Base-by-base conservation (phyloP, 2,329 filamentous ascomycete genomes). In the Epicoccum sorghinum region DNA sequence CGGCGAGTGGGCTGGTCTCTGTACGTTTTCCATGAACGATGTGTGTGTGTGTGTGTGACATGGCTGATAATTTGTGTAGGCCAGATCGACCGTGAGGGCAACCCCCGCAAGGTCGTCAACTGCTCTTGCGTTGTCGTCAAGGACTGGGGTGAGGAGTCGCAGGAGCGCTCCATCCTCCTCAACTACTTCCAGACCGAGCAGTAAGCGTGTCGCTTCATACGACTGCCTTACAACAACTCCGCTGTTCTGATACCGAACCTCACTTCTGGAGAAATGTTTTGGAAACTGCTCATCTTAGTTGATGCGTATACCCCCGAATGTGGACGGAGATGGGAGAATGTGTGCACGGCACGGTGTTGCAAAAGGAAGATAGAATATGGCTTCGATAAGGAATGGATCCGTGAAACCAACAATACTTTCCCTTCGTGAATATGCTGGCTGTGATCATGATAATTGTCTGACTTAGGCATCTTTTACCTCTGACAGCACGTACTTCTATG, bases 101-200 rank as follows among this genome's bases (percentile, higher is more conserved):
- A 99, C 83, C 92, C 95, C 76, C 91, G 95, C 83, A 99, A 99
- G 89, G 93, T 99, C 71, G 95, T 99, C 85, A 99, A 99, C 90
- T 99, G 95, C 92, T 98, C 93, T 77, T 98, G 95, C 86, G 95
- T 99, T 75, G 95, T 99, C 63, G 95, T 99, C 77, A 93, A 95
- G 86, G 93, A 99, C 82, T 99, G 95, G 95, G 95, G 95, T 87
- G 95, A 98, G 88, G 95, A 99, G 86, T 96, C 90, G 70, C 93
- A 96, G 85, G 95, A 99, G 88, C 93, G 95, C 78, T 91, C 89
- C 77, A 92, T 98, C 82, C 90, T 99, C 79, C 91, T 99, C 81
- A 96, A 99, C 89, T 99, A 99, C 90, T 98, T 99, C 93, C 90
- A 96, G 86, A 96, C 92, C 79, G 80, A 82, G 78, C 80, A 82